Percentiles rank a stretch among this genome's conserved stretches.
These are phyloP conservation scores for Phylloporus scabripes DNA, from an alignment of 768 basidiomycete species.

Conservation along the genomic window DNA sequence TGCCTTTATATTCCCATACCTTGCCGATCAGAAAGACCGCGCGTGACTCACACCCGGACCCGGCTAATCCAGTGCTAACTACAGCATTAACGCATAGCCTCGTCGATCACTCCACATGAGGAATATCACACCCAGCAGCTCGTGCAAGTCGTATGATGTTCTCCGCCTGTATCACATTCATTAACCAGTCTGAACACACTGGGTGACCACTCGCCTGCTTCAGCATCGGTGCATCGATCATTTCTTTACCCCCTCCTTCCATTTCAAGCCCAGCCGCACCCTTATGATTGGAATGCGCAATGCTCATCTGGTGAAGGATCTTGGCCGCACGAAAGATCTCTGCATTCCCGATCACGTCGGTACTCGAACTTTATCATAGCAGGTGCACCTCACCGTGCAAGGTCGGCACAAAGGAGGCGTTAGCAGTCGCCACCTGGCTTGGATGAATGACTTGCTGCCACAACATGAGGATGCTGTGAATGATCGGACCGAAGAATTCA, in stretches of 20 bases:
- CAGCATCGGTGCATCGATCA: constrained; percentile 92
- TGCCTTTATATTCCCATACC: constrained; percentile 11
- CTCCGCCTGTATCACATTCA: constrained; percentile 36
- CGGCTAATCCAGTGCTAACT: neutral
- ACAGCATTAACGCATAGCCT: neutral
- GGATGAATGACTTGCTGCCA: constrained; percentile 93
- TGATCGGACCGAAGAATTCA: neutral
- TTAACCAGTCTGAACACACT: neutral
- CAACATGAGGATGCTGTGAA: neutral
- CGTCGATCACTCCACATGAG: constrained; percentile 31
- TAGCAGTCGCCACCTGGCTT: constrained; percentile 69
- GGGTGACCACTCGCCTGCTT: constrained; percentile 44
- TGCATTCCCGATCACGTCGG: constrained; percentile 22
- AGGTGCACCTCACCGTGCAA: constrained; percentile 44
- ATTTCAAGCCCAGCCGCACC: constrained; percentile 74
- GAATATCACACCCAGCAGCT: constrained; percentile 52
- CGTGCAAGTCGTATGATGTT: constrained; percentile 48
- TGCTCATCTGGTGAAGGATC: constrained; percentile 62
- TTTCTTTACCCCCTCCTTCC: constrained; percentile 53
- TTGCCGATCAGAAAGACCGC: too few species aligned
- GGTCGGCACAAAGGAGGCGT: constrained; percentile 74
- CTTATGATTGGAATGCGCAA: constrained; percentile 44
- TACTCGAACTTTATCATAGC: neutral
- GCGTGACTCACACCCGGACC: neutral
- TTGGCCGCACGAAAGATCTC: constrained; percentile 74